Conservation (phyloP, 176 grass and related monocot species). For the Carex scoparia region DNA sequence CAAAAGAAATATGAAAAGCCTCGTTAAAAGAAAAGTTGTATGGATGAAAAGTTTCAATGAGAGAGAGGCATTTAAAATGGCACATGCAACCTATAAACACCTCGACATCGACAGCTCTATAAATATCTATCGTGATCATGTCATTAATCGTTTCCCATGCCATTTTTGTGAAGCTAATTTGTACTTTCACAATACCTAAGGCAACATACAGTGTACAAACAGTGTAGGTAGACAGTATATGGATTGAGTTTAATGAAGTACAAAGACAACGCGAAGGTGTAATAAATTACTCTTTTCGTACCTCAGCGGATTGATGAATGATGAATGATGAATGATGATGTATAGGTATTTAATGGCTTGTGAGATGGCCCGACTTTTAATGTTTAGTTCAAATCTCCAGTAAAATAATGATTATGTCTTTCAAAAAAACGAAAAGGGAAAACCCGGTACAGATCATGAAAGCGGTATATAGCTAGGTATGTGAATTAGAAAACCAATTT, state of each 20-base stretch:
- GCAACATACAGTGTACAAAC: background rate
- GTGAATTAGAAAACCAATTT: background rate
- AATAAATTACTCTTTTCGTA: background rate
- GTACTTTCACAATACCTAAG: background rate
- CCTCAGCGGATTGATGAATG: too few species aligned
- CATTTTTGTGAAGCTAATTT: background rate
- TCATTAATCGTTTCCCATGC: background rate
- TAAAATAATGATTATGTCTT: too few species aligned
- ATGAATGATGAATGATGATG: too few species aligned
- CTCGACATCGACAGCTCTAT: background rate
- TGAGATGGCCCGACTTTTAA: too few species aligned
- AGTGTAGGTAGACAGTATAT: background rate
- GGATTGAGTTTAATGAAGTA: background rate
- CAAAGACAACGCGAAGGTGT: background rate
- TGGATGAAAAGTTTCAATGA: background rate
- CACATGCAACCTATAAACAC: background rate
- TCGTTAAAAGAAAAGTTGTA: background rate
- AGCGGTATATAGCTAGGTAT: background rate
- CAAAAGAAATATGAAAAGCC: background rate
- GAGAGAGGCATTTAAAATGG: background rate
- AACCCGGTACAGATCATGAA: background rate
- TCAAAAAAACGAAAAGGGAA: too few species aligned
- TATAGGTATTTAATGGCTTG: too few species aligned
- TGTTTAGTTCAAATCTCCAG: too few species aligned
- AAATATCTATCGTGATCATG: background rate